These are phyloP conservation scores for Pythium chondricola DNA, from an alignment of 352 stramenopile genomes.

Conservation along the genomic window DNA sequence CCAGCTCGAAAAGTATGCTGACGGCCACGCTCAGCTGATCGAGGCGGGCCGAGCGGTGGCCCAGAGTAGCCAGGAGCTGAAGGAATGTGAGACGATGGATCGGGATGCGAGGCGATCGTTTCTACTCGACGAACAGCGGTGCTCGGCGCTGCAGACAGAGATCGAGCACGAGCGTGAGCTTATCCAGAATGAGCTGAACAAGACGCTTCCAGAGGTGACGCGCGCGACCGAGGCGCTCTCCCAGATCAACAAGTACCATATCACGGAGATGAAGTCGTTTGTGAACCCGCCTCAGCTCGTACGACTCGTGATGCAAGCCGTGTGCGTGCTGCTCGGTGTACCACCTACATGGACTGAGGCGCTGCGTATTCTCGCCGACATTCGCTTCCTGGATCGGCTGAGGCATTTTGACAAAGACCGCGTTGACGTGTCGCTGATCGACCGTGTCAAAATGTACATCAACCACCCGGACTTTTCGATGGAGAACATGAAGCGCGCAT, in stretches of 20 bases:
- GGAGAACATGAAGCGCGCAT: conserved; percentile 71
- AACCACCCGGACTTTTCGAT: conserved; percentile 73
- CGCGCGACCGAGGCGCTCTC: conserved; percentile 51
- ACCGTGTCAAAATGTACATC: conserved; percentile 48
- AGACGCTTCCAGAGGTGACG: conserved; percentile 51
- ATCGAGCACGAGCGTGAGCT: conserved; percentile 47
- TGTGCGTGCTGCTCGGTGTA: conserved; percentile 54
- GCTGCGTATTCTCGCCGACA: conserved; percentile 57
- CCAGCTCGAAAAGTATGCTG: conserved; percentile 29
- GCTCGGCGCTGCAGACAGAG: conserved; percentile 38
- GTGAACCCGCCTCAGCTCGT: conserved; percentile 64
- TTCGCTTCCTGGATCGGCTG: conserved; percentile 59
- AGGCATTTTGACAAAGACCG: conserved; percentile 52
- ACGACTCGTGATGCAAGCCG: conserved; percentile 68
- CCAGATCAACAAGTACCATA: conserved; percentile 77
- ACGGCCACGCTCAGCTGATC: conserved; percentile 25
- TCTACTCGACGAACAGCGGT: conserved; percentile 51
- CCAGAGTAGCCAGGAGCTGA: conserved; percentile 20
- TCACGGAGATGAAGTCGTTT: conserved; percentile 78
- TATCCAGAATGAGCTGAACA: conserved; percentile 52
- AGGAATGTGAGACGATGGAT: conserved; percentile 31
- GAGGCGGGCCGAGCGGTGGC: conserved; percentile 28
- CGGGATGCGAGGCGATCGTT: conserved; percentile 38
- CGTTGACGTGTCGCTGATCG: conserved; percentile 35
- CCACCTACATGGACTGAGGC: conserved; percentile 62